These are phyloP conservation scores for Penicillium canariense DNA, from an alignment of 495 filamentous ascomycete species.

Conservation along the genomic window DNA sequence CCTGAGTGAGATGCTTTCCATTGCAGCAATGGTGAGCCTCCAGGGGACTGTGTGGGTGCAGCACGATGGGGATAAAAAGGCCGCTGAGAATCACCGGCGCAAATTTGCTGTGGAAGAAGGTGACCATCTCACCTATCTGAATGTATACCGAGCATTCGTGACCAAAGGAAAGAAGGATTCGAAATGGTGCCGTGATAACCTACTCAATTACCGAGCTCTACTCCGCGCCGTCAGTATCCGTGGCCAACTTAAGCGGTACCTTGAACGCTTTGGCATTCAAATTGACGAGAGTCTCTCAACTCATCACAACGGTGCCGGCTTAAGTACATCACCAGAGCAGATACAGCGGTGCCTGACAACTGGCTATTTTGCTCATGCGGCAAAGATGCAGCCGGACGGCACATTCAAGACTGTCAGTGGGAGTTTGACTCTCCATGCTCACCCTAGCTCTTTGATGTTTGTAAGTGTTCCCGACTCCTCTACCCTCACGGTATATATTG, in stretches of 20 bases:
- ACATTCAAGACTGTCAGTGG: slow-evolving; percentile 81
- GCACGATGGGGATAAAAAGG: slow-evolving; percentile 71
- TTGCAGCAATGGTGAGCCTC: slow-evolving; percentile 92
- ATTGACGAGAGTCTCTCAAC: slow-evolving; percentile 58
- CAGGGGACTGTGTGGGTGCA: slow-evolving; percentile 80
- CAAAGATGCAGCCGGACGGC: slow-evolving; percentile 93
- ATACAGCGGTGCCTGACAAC: slow-evolving; percentile 85
- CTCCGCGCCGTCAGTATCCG: slow-evolving; percentile 81
- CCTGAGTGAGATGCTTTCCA: slow-evolving; percentile 80
- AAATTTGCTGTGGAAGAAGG: slow-evolving; percentile 94
- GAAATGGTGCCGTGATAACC: slow-evolving; percentile 83
- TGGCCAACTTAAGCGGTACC: slow-evolving; percentile 78
- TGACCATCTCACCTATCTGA: slow-evolving; percentile 91
- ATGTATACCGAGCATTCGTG: slow-evolving; percentile 88
- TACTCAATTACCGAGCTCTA: slow-evolving; percentile 82
- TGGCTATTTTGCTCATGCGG: slow-evolving; percentile 94
- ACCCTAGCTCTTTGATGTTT: slow-evolving; percentile 94
- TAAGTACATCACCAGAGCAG: slow-evolving; percentile 58
- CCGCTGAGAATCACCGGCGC: slow-evolving; percentile 66
- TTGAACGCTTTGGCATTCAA: slow-evolving; percentile 79
- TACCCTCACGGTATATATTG: not conserved
- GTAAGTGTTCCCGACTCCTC: slow-evolving; percentile 39
- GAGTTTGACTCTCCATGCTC: slow-evolving; percentile 71
- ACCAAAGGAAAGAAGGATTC: slow-evolving; percentile 81
- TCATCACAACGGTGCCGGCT: slow-evolving; percentile 25